Conservation (phyloP, 2,329 filamentous ascomycete species). For the Beauveria brongniartii region DNA sequence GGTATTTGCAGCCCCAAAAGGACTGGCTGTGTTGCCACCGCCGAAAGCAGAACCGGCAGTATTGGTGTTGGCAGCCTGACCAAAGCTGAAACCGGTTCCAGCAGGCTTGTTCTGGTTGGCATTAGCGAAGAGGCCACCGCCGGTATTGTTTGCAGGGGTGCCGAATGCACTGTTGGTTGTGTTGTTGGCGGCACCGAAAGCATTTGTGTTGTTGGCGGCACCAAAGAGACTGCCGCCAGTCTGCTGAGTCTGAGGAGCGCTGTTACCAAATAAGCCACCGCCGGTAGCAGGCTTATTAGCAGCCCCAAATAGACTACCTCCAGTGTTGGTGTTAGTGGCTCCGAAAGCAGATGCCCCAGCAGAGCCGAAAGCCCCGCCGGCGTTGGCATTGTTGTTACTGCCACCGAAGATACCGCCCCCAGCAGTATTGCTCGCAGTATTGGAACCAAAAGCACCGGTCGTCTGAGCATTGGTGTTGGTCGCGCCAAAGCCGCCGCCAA, state of each 20-base stretch:
- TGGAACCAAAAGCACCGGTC: conserved; percentile 37
- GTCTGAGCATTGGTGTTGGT: conserved; percentile 26
- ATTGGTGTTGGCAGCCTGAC: conserved; percentile 29
- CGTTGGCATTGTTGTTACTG: conserved; percentile 23
- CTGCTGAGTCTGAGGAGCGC: conserved; percentile 14
- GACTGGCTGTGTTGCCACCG: conserved; percentile 24
- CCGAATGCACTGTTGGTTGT: conserved; percentile 20
- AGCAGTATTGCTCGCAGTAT: conserved; percentile 20
- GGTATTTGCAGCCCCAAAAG: conserved; percentile 27
- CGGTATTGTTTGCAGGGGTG: conserved; percentile 18
- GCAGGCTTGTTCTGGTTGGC: conserved; percentile 30
- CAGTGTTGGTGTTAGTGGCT: conserved; percentile 15
- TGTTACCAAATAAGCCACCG: conserved; percentile 30
- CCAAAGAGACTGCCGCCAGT: conserved; percentile 32
- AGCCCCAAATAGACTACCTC: conserved; percentile 31
- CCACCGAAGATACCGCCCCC: conserved; percentile 31
- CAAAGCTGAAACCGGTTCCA: conserved; percentile 31
- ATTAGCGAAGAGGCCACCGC: conserved; percentile 38
- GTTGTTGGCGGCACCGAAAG: conserved; percentile 17
- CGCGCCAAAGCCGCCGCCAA: conserved; percentile 44
- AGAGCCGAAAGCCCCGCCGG: conserved; percentile 16
- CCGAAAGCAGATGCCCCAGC: conserved; percentile 29
- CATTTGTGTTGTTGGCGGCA: conserved; percentile 21
- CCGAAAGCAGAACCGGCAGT: conserved; percentile 17
- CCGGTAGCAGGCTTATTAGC: conserved; percentile 21